Base-by-base conservation (phyloP, 2,329 filamentous ascomycete species). In the Penicillium concentricum region DNA sequence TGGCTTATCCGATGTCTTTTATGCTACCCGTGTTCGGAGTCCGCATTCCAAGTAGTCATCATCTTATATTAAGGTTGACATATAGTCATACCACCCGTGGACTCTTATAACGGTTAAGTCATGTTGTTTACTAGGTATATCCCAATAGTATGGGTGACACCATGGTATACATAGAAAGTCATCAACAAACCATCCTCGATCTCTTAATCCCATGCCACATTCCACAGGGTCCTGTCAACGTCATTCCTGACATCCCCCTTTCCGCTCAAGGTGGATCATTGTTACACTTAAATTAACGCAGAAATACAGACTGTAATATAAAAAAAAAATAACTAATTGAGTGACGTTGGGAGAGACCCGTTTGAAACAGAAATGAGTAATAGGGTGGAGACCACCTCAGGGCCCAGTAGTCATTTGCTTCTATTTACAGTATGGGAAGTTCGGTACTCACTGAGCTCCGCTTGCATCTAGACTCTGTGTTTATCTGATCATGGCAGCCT, bases 331-430 rank as follows among this genome's bases (percentile, higher is more conserved):
- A 35, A 35, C 32, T n/a, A 13, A 48, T 32, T 22, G 26, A 42
- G 38, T 54, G 52, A 54, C 52, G 52, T 54, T 54, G 51, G 30
- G 30, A 42, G 30, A 42, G 32, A 30, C 24, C 26, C 45, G 24
- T 42, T 18, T 38, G n/a, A 50, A 48, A 54, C 44, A n/a, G 8
- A 28, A 35, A 43, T 51, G 52, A 55, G 52, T 51, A 50, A 54
- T 50, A 26, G 2, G n/a, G 52, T 55, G 52, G 52, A 37, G 45
- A n/a, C n/a, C n/a, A n/a, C n/a, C n/a, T n/a, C n/a, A n/a, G n/a
- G n/a, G n/a, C n/a, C n/a, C n/a, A n/a, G n/a, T n/a, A n/a, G 32
- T 26, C 49, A 45, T 38, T 32, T 49, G 44, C 30, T 55, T 43
- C 52, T 55, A 55, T 55, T 51, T 55, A 37, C 38, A 44, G 30